These are phyloP conservation scores for Fusarium luffae DNA, from an alignment of 2,329 filamentous ascomycete genomes.

Conservation along the genomic window DNA sequence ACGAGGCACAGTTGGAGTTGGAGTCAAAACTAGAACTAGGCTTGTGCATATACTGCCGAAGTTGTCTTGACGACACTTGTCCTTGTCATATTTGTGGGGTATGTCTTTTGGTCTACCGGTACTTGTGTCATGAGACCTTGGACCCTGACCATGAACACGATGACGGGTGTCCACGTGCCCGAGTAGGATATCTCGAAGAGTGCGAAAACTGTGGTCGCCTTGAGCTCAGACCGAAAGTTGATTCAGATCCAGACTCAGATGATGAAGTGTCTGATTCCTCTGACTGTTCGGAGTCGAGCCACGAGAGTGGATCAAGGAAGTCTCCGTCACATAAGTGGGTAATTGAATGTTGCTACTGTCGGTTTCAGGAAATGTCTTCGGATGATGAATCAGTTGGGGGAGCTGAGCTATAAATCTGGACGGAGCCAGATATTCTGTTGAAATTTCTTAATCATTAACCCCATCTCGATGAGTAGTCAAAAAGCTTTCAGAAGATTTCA, in stretches of 20 bases:
- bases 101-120: background rate
- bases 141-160: background rate
- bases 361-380: background rate
- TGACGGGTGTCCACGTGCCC: rapidly evolving
- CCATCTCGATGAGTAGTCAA: no score
- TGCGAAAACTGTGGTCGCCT: background rate
- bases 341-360: rapidly evolving
- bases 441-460: no score
- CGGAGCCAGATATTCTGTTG: no score
- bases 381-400: background rate
- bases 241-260: rapidly evolving
- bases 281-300: background rate
- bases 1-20: background rate
- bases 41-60: rapidly evolving
- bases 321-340: rapidly evolving
- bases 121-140: rapidly evolving
- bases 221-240: background rate
- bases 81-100: background rate
- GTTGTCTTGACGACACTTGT: rapidly evolving
- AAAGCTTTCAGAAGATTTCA: no score
- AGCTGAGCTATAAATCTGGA: rapidly evolving
- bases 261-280: rapidly evolving
- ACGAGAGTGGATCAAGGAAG: background rate
- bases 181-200: background rate
- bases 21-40: background rate